A percentile compares a stretch with the other conserved stretches of the same genome.
phyloP scores from a whole-genome alignment of 352 stramenopile species.

The Globisporangium acanthophoron region DNA sequence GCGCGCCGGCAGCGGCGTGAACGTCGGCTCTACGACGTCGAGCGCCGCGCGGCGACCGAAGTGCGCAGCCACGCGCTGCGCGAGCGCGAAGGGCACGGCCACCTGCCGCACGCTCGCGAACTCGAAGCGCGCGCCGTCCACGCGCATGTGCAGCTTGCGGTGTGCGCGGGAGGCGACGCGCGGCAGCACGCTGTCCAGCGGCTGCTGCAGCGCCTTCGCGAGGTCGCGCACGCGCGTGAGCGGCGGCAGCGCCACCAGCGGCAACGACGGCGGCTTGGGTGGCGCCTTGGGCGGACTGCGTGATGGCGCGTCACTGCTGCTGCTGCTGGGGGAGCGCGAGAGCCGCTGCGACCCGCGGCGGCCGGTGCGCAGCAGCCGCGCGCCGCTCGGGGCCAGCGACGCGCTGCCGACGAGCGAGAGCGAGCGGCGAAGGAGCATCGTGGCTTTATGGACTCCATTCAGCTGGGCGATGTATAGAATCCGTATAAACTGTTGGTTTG shows the following conservation, averaged over 20 bases:
- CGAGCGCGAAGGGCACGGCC: constrained; percentile 58
- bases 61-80: constrained; percentile 41
- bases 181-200: constrained; percentile 71
- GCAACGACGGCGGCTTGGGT: constrained; percentile 4
- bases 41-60: constrained; percentile 42
- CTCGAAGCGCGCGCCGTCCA: constrained; percentile 41
- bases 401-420: not conserved
- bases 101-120: constrained; percentile 79
- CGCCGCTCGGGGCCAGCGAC: not conserved
- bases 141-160: constrained; percentile 50
- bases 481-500: no score
- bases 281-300: not conserved
- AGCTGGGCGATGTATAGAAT: no score
- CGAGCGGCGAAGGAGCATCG: constrained; percentile 6
- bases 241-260: constrained; percentile 17
- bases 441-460: no score
- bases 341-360: constrained; percentile 14
- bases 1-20: constrained; percentile 22
- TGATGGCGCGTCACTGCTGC: not conserved
- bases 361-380: constrained; percentile 5
- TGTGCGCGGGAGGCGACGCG: constrained; percentile 46
- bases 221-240: constrained; percentile 75
- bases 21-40: constrained; percentile 54
- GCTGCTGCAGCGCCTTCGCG: constrained; percentile 58
- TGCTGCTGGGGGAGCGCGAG: not conserved